phyloP scores from a whole-genome alignment of 345 rosid species.

The Passiflora organensis region DNA sequence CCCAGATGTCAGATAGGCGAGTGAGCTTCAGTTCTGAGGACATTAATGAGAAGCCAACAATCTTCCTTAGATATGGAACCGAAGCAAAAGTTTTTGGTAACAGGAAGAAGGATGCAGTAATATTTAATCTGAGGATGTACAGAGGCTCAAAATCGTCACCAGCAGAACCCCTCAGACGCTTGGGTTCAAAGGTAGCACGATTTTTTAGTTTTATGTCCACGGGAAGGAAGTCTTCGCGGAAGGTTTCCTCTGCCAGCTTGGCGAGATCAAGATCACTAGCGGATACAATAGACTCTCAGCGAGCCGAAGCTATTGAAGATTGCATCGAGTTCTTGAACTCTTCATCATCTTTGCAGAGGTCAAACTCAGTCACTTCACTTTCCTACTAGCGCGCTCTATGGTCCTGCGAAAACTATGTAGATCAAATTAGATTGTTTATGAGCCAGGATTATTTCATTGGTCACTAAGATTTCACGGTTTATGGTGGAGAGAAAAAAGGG shows the following conservation, averaged over 20 bases:
- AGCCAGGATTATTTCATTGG: too few relatives aligned
- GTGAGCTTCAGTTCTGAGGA: constrained; percentile 71
- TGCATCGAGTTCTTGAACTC: constrained; percentile 89
- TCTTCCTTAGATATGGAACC: constrained; percentile 37
- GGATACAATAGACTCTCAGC: constrained; percentile 62
- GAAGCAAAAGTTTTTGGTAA: constrained; percentile 22
- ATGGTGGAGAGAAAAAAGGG: too few relatives aligned
- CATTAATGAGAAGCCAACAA: constrained; percentile 33
- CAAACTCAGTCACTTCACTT: constrained; percentile 56
- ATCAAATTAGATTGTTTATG: too few relatives aligned
- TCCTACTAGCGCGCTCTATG: constrained; percentile 27
- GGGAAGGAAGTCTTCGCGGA: constrained; percentile 38
- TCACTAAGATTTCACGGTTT: too few relatives aligned
- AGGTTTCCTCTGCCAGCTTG: constrained; percentile 42
- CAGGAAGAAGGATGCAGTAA: constrained; percentile 38
- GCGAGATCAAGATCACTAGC: constrained; percentile 65
- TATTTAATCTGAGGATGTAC: constrained; percentile 42
- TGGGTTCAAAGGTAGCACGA: constrained; percentile 52
- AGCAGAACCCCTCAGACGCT: constrained; percentile 38
- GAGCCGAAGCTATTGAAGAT: constrained; percentile 85
- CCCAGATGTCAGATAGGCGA: constrained; percentile 50
- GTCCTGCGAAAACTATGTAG: too few relatives aligned
- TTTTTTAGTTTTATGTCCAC: constrained; percentile 45
- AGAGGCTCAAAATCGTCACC: constrained; percentile 36
- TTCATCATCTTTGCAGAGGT: constrained; percentile 60